Percentiles rank a stretch among this genome's conserved stretches.
phyloP scores from a whole-genome alignment of 192 early-diverging fungal genomes.

The Pecoramyces ruminantium region DNA sequence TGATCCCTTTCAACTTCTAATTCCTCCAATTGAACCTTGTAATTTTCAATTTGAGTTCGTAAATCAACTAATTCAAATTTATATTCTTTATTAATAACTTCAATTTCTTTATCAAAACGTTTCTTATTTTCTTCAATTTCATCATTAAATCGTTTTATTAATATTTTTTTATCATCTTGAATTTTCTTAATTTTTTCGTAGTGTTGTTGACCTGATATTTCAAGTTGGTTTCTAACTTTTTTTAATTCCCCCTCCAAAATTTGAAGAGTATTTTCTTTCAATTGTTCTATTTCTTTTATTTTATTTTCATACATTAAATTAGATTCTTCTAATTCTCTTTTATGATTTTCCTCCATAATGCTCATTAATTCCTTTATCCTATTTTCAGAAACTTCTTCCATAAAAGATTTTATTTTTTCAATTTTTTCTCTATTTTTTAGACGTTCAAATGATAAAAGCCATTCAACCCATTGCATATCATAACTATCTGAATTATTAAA shows the following conservation, averaged over 20 bases:
- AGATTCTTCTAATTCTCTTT: not conserved
- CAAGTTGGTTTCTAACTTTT: not conserved
- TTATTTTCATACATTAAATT: not conserved
- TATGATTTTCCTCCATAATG: not conserved
- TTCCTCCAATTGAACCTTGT: not conserved
- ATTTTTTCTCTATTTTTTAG: not conserved
- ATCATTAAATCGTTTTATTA: not conserved
- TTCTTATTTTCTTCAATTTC: not conserved
- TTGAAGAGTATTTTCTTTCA: not conserved
- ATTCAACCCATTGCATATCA: not conserved
- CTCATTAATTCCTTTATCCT: not conserved
- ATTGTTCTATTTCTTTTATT: not conserved
- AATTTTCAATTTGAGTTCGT: not conserved
- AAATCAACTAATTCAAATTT: not conserved
- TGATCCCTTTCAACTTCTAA: not conserved
- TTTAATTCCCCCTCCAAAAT: not conserved
- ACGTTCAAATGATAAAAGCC: not conserved
- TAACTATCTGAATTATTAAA: not conserved
- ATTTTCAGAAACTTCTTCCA: not conserved
- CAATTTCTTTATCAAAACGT: not conserved
- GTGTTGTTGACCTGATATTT: not conserved
- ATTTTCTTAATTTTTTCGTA: not conserved
- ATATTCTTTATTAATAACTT: not conserved
- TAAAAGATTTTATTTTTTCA: not conserved
- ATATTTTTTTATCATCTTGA: not conserved